phyloP scores from a whole-genome alignment of 148 eudicot genomes.

The Mesembryanthemum crystallinum region DNA sequence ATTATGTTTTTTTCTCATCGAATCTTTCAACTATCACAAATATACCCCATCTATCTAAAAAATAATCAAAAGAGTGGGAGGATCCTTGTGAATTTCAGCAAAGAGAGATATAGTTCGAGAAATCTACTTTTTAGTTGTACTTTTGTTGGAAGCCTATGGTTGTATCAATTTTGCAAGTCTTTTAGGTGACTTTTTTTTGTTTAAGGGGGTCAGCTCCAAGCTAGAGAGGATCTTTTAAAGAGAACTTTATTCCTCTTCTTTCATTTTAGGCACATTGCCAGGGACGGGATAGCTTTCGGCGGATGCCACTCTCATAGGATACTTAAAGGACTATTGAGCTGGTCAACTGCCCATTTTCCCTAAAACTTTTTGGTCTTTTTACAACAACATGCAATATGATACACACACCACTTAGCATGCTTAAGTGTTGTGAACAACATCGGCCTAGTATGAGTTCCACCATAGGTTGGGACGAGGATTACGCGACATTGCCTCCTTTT shows the following conservation, averaged over 20 bases:
- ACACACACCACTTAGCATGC: too few species aligned
- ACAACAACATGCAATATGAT: too few species aligned
- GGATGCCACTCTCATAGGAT: not conserved
- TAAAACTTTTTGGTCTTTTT: too few species aligned
- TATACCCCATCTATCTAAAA: not conserved
- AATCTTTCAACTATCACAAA: not conserved
- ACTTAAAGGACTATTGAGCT: too few species aligned
- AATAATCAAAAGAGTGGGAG: not conserved
- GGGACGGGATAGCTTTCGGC: not conserved
- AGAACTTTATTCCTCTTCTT: not conserved
- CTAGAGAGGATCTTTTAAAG: not conserved
- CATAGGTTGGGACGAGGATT: too few species aligned
- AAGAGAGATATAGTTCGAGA: not conserved
- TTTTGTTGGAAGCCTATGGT: not conserved
- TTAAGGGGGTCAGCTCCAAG: not conserved
- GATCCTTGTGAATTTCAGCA: not conserved
- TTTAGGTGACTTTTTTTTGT: not conserved
- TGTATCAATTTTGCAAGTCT: not conserved
- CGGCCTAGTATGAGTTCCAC: too few species aligned
- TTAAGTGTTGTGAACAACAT: too few species aligned
- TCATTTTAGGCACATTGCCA: not conserved
- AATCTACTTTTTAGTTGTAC: not conserved
- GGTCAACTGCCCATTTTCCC: too few species aligned
- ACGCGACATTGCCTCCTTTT: too few species aligned
- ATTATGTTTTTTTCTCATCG: not conserved